Base-by-base conservation (phyloP, 163 green algal genomes). In the Dunaliella salina region DNA sequence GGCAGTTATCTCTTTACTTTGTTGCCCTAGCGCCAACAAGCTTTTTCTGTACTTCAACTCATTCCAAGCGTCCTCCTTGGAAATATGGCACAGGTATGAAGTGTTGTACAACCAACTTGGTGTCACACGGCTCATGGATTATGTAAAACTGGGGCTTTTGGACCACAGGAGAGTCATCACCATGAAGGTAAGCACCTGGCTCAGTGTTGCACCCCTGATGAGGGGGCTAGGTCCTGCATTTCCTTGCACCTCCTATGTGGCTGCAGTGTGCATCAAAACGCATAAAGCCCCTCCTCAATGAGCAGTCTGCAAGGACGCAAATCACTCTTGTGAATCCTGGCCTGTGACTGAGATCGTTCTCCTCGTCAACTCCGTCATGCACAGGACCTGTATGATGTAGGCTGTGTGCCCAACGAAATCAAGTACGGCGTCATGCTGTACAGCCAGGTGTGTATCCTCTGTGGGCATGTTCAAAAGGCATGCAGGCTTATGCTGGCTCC, bases 171-270 rank as follows among this genome's bases (percentile, higher is more conserved):
- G 91, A n/a, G 85, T 90, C 59, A 95, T 96, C 83, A 96, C 92
- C 83, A 97, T 97, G 93, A 96, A 97, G 91, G 91, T 92, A 78
- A 35, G 85, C 15, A 20, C 18, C 40, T 50, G 40, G 40, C 40
- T 3, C 4, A 50, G 40, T 8, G 8, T 50, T 50, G 40, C 57
- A 40, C 25, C 26, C 24, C 50, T 71, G 63, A 30, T 71, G 63
- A 30, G 4, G 20, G 83, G 26, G 5, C 29, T 50, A 50, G 40
- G 8, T 50, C 40, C 40, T 15, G 8, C 8, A 8, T 50, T 50
- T 50, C 40, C 40, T 50, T 50, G 40, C 40, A 50, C 40, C 40
- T 50, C 40, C 3, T 50, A 15, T 3, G 40, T 50, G 8, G 80
- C 81, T 45, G 20, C 81, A 69, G n/a, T 5, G 25, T 40, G 20